Conservation (phyloP, 192 early-diverging fungal species). For the Cetraspora pellucida region DNA sequence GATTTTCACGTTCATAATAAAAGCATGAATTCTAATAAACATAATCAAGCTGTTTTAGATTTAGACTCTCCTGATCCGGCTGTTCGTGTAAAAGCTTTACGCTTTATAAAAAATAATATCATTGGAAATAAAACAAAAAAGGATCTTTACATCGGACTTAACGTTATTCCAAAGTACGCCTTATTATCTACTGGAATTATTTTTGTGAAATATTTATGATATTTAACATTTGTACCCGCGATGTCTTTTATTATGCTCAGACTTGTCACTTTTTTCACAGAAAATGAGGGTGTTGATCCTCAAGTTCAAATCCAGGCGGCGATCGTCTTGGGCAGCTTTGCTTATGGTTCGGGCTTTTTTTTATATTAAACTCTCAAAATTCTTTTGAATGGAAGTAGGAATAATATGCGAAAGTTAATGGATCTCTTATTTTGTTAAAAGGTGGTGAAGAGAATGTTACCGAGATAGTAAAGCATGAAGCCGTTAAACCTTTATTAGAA, state of each 20-base stretch:
- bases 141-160: conserved; percentile 66
- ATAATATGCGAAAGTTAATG: neutral
- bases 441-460: conserved; percentile 65
- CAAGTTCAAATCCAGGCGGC: conserved; percentile 64
- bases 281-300: conserved; percentile 39
- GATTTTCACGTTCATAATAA: too few relatives aligned
- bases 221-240: neutral
- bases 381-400: neutral
- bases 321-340: conserved; percentile 69
- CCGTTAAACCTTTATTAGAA: conserved; percentile 58
- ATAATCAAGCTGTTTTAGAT: conserved; percentile 57
- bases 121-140: conserved; percentile 86
- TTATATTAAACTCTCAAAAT: neutral
- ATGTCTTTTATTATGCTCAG: conserved; percentile 38
- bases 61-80: conserved; percentile 45
- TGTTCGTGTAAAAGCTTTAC: conserved; percentile 55
- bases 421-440: conserved; percentile 14
- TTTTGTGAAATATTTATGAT: neutral
- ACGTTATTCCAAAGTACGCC: conserved; percentile 60
- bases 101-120: conserved; percentile 80
- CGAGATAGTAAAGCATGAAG: conserved; percentile 59
- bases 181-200: neutral
- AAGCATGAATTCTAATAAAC: conserved; percentile 55
- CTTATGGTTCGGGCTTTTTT: conserved; percentile 54
- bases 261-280: conserved; percentile 58